Conservation (phyloP, 2,329 filamentous ascomycete species). For the Pseudopithomyces chartarum region DNA sequence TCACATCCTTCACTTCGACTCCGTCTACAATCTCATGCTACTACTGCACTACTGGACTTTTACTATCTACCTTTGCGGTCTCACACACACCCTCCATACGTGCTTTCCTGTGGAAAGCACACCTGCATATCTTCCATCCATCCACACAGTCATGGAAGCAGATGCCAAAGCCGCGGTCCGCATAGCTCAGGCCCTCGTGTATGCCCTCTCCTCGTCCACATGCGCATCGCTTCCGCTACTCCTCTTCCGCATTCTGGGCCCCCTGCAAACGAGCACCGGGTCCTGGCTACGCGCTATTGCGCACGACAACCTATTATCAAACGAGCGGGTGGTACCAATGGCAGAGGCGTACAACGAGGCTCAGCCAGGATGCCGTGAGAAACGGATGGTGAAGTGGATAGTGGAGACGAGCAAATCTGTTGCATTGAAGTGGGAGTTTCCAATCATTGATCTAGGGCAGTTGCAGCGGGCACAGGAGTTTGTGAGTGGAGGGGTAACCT, state of each 20-base stretch:
- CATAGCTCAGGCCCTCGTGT: conserved; percentile 6
- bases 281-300: background rate
- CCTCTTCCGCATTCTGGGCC: background rate
- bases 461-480: conserved; percentile 1
- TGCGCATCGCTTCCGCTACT: background rate
- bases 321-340: background rate
- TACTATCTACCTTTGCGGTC: conserved; percentile 2
- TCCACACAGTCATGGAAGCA: background rate
- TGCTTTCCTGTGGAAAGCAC: conserved; percentile 4
- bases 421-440: background rate
- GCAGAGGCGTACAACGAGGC: background rate
- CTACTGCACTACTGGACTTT: conserved; percentile 9
- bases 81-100: background rate
- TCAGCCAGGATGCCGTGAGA: background rate
- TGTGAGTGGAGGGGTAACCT: background rate
- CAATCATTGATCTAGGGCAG: background rate
- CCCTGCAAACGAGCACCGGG: background rate
- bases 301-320: background rate
- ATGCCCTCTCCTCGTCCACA: background rate
- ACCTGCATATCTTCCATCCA: background rate
- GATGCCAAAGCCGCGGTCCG: conserved; percentile 3
- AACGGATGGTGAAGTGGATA: background rate
- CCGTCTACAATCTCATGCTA: conserved; percentile 3
- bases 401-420: background rate
- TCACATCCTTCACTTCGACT: conserved; percentile 1